These are phyloP conservation scores for Moricandia moricandioides DNA, from an alignment of 345 rosid species.

Conservation along the genomic window DNA sequence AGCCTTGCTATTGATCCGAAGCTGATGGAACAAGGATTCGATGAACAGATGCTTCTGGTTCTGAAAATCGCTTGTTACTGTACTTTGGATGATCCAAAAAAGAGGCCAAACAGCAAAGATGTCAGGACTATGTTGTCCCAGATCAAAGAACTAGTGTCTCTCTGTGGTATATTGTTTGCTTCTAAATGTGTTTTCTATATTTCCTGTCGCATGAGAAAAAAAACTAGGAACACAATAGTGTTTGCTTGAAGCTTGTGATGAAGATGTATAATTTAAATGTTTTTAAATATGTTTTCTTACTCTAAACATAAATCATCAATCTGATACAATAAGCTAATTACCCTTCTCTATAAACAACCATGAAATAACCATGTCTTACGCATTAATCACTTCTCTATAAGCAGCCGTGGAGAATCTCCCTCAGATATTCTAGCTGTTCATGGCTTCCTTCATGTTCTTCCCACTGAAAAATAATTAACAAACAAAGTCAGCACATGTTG, in stretches of 20 bases:
- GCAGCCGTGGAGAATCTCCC: slow-evolving; percentile 63
- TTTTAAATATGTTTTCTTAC: slow-evolving; percentile 13
- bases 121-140: slow-evolving; percentile 71
- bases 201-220: slow-evolving; percentile 8
- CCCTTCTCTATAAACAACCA: slow-evolving; percentile 4
- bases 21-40: slow-evolving; percentile 55
- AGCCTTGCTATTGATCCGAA: slow-evolving; percentile 58
- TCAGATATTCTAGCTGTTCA: slow-evolving; percentile 79
- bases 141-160: slow-evolving; percentile 42
- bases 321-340: slow-evolving; percentile 13
- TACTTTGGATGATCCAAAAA: slow-evolving; percentile 73
- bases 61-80: slow-evolving; percentile 83
- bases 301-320: slow-evolving; percentile 28
- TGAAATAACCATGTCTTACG: neutral
- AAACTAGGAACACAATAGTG: slow-evolving; percentile 8
- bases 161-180: neutral
- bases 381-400: slow-evolving; percentile 34
- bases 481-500: slow-evolving; percentile 19
- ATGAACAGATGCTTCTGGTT: slow-evolving; percentile 78
- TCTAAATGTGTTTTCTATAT: neutral
- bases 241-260: slow-evolving; percentile 24
- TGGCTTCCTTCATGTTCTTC: slow-evolving; percentile 73
- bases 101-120: slow-evolving; percentile 86
- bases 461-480: slow-evolving; percentile 52
- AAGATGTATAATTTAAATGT: slow-evolving; percentile 7